phyloP scores from a whole-genome alignment of 495 filamentous ascomycete genomes.

The Cetradonia linearis region DNA sequence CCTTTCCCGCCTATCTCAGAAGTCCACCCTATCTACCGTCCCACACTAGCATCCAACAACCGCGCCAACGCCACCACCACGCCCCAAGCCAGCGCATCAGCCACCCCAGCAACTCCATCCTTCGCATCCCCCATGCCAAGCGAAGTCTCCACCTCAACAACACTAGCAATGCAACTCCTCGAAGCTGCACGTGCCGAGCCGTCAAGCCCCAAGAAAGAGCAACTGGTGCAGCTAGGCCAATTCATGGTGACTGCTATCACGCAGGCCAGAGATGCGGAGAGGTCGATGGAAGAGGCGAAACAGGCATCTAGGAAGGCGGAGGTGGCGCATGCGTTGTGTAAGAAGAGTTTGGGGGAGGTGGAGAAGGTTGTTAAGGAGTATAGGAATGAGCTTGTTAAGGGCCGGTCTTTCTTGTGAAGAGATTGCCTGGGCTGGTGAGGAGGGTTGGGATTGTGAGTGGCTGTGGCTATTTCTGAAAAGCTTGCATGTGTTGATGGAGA shows the following conservation, averaged over 20 bases:
- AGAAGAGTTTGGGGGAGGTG: constrained; percentile 28
- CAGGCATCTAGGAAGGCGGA: constrained; percentile 30
- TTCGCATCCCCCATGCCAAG: constrained; percentile 3
- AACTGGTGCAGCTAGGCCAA: constrained; percentile 28
- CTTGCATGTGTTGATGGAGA: background rate
- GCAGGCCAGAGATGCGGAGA: constrained; percentile 31
- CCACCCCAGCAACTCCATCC: constrained; percentile 8
- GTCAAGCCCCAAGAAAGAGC: constrained; percentile 26
- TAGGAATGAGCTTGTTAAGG: constrained; percentile 20
- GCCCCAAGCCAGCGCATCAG: background rate
- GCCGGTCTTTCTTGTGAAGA: background rate
- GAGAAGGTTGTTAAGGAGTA: constrained; percentile 28
- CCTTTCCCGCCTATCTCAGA: constrained; percentile 23
- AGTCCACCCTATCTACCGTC: constrained; percentile 22
- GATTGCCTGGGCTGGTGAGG: background rate
- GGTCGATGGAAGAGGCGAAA: constrained; percentile 31
- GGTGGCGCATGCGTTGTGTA: constrained; percentile 25
- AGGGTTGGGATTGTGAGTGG: background rate
- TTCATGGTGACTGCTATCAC: constrained; percentile 32
- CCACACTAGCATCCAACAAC: constrained; percentile 18
- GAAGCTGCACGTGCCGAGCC: constrained; percentile 29
- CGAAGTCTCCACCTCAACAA: constrained; percentile 23
- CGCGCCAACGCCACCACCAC: constrained; percentile 5
- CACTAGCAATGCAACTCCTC: constrained; percentile 31
- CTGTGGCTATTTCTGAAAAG: background rate